Evolutionary conservation across 495 filamentous ascomycete species (phyloP).

Genomic region (Neurospora terricola): DNA sequence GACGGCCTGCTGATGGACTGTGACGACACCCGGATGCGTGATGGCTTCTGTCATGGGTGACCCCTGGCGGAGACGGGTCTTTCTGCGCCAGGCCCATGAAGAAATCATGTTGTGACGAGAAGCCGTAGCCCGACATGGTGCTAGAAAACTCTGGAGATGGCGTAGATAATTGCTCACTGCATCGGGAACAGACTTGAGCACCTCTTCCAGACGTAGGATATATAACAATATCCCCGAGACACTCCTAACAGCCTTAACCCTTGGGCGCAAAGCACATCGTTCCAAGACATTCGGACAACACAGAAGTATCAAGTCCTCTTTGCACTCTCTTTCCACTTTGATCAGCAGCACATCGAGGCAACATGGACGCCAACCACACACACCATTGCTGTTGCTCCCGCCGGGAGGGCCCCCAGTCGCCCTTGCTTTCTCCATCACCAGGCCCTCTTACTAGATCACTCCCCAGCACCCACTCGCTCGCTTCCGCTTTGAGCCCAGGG

Average conservation of each 20-base stretch:
- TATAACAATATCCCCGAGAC: conserved; percentile 1
- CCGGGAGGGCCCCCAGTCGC: not conserved
- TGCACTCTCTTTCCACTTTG: not conserved
- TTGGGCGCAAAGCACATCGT: not conserved
- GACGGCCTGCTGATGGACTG: not conserved
- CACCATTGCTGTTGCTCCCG: not conserved
- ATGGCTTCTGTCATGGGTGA: not conserved
- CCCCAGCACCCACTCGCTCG: conserved; percentile 18
- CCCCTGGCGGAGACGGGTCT: not conserved
- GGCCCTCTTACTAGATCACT: conserved; percentile 8
- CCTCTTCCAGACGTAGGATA: not conserved
- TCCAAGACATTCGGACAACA: not conserved
- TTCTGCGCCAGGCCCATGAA: not conserved
- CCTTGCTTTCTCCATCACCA: not conserved
- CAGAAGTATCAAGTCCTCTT: not conserved
- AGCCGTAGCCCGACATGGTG: not conserved
- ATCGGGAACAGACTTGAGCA: not conserved
- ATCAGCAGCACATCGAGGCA: not conserved
- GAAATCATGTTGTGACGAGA: not conserved
- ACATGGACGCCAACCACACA: not conserved
- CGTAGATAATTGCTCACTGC: not conserved
- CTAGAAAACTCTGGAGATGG: not conserved
- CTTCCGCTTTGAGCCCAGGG: conserved; percentile 13
- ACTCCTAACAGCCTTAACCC: not conserved
- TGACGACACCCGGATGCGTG: not conserved